Base-by-base conservation (phyloP, 148 eudicot species). In the Talinum fruticosum region DNA sequence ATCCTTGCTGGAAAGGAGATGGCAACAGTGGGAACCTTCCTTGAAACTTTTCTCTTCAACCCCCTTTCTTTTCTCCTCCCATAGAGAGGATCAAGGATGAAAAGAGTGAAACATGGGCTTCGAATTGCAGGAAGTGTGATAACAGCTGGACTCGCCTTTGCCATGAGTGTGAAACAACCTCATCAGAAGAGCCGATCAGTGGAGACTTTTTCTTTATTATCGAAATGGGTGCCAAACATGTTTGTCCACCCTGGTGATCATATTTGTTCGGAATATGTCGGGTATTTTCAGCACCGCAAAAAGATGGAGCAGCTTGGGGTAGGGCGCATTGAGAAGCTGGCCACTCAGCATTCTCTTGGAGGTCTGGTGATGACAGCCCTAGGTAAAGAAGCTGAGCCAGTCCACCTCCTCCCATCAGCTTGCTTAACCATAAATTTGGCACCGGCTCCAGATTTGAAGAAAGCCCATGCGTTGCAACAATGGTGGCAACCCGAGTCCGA, bases 91-190 rank as follows among this genome's bases (percentile, higher is more conserved):
- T 96, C 68, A 91, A 89, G 81, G 86, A 93, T 33, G 79, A 90
- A n/a, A 79, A 89, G 90, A 44, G 88, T 96, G 72, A 96, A 90
- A 74, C 97, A 88, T 33, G 97, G 99, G 78, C 81, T 96, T 49
- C 85, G 99, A 69, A 75, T 96, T 34, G 99, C 99, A 6, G 86
- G 93, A 68, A 96, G 99, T 53, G 86, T 96, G 47, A 75, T 93
- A 47, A 93, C 99, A 0, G 97, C 99, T 8, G 99, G 99, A 41
- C 90, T 96, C n/a, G 92, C 99, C 37, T 75, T 95, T 72, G 88
- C 91, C 37, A 44, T 79, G 87, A 82, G 84, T 59, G 84, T 84
- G 74, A 86, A 83, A 73, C 66, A 79, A 30, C 88, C 85, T 34
- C 83, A 80, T 45, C 80, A 81, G 61, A 80, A 24, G 51, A 83